A percentile compares a stretch with the other conserved stretches of the same genome.
phyloP scores from a whole-genome alignment of 78 protist species.

The Chrysochromulina parva region DNA sequence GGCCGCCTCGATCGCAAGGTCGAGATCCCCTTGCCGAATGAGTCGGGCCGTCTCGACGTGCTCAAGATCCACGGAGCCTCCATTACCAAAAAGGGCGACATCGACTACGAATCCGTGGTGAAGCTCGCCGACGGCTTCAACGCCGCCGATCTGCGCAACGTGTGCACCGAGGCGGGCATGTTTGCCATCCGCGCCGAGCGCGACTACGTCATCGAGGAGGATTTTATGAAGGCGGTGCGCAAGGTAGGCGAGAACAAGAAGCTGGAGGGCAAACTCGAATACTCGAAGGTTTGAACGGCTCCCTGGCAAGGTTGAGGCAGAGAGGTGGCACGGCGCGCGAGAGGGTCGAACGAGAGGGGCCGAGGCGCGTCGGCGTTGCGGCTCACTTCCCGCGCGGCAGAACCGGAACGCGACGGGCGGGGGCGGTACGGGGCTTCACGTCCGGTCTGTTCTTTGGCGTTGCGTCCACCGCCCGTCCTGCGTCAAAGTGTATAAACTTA shows the following conservation, averaged over 20 bases:
- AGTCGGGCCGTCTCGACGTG: slow-evolving; percentile 87
- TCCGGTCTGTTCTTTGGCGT: too few species aligned
- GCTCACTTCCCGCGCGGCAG: too few species aligned
- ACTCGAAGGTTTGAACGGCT: slow-evolving; percentile 60
- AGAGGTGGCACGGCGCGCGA: too few species aligned
- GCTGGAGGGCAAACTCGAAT: slow-evolving; percentile 90
- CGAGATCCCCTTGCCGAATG: slow-evolving; percentile 99
- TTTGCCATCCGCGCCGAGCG: slow-evolving; percentile 96
- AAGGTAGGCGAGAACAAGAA: slow-evolving; percentile 93
- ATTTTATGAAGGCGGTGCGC: slow-evolving; percentile 97
- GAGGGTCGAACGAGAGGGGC: too few species aligned
- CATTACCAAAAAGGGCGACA: slow-evolving; percentile 91
- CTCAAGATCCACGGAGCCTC: slow-evolving; percentile 94
- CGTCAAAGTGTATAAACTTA: too few species aligned
- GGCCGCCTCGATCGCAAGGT: slow-evolving; percentile 94
- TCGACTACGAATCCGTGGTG: slow-evolving; percentile 93
- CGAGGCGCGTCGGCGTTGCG: too few species aligned
- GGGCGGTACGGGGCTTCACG: too few species aligned
- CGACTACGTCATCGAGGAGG: slow-evolving; percentile 91
- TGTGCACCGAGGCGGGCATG: slow-evolving; percentile 79
- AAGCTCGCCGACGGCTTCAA: slow-evolving; percentile 97
- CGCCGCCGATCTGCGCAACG: slow-evolving; percentile 99
- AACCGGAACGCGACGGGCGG: too few species aligned
- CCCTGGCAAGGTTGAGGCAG: too few species aligned
- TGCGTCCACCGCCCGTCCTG: too few species aligned